Evolutionary conservation across 2,329 filamentous ascomycete species (phyloP).

Genomic region (Aspergillus sp.): DNA sequence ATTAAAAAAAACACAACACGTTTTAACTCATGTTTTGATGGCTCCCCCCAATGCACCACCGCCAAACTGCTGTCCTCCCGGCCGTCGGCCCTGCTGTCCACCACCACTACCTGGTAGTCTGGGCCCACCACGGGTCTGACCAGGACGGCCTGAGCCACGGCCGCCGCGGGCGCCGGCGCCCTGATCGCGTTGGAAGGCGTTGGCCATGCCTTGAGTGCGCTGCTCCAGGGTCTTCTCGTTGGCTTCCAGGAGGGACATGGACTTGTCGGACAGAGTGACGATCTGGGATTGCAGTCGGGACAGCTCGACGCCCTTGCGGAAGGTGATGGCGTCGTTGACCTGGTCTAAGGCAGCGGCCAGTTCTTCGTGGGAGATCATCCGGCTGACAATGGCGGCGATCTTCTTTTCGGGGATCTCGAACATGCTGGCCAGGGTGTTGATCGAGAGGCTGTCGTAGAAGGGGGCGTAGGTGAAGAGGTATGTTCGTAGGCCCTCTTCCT

Average conservation of each 20-base stretch:
- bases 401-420: slow-evolving; percentile 89
- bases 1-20: slow-evolving; percentile 19
- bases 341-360: slow-evolving; percentile 93
- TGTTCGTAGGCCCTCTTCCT: slow-evolving; percentile 94
- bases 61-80: slow-evolving; percentile 41
- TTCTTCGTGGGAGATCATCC: slow-evolving; percentile 99
- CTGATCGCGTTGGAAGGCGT: slow-evolving; percentile 89
- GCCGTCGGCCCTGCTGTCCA: slow-evolving; percentile 34
- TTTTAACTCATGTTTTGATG: slow-evolving; percentile 38
- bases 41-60: slow-evolving; percentile 43
- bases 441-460: slow-evolving; percentile 93
- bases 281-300: slow-evolving; percentile 92
- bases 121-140: slow-evolving; percentile 29
- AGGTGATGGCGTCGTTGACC: slow-evolving; percentile 93
- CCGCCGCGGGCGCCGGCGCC: slow-evolving; percentile 62
- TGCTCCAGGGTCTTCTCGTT: slow-evolving; percentile 98
- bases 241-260: slow-evolving; percentile 85
- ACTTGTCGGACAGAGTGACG: slow-evolving; percentile 90
- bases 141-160: slow-evolving; percentile 39
- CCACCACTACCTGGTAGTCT: slow-evolving; percentile 30
- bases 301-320: slow-evolving; percentile 98
- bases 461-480: slow-evolving; percentile 99
- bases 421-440: slow-evolving; percentile 79
- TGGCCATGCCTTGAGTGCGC: slow-evolving; percentile 87
- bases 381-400: slow-evolving; percentile 89